These are phyloP conservation scores for Neolentinus lepideus DNA, from an alignment of 1,284 basidiomycete species.

Conservation along the genomic window DNA sequence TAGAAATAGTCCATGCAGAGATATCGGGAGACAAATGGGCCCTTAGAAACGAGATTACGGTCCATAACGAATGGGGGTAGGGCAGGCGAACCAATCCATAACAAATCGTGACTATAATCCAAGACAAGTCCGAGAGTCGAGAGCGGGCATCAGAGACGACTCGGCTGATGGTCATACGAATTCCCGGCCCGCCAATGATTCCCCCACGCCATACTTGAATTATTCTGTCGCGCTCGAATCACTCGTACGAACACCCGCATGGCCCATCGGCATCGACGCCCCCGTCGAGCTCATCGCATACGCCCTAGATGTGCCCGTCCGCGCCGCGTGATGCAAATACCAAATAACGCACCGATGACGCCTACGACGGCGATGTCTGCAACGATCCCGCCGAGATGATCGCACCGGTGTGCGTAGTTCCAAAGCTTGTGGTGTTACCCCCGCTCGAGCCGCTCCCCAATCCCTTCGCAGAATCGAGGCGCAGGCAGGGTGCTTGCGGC, in stretches of 20 bases:
- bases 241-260: neutral
- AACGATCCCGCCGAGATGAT: constrained; percentile 47
- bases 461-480: constrained; percentile 32
- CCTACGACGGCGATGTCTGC: constrained; percentile 41
- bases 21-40: neutral
- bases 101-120: neutral
- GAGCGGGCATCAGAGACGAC: neutral
- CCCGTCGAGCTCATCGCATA: constrained; percentile 2
- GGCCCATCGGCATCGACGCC: neutral
- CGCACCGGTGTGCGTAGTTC: constrained; percentile 29
- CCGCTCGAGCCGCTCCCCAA: constrained; percentile 18
- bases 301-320: neutral
- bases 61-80: neutral
- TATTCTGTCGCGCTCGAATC: constrained; percentile 4
- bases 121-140: neutral
- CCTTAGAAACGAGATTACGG: neutral
- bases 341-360: constrained; percentile 39
- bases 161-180: neutral
- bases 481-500: constrained; percentile 45
- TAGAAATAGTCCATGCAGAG: neutral
- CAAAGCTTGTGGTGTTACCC: constrained; percentile 12
- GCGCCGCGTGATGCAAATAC: constrained; percentile 33
- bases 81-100: neutral
- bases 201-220: constrained; percentile 2
- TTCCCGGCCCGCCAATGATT: neutral